Evolutionary conservation across 2,329 filamentous ascomycete genomes (phyloP).

Genomic region (Xylaria arbuscula): DNA sequence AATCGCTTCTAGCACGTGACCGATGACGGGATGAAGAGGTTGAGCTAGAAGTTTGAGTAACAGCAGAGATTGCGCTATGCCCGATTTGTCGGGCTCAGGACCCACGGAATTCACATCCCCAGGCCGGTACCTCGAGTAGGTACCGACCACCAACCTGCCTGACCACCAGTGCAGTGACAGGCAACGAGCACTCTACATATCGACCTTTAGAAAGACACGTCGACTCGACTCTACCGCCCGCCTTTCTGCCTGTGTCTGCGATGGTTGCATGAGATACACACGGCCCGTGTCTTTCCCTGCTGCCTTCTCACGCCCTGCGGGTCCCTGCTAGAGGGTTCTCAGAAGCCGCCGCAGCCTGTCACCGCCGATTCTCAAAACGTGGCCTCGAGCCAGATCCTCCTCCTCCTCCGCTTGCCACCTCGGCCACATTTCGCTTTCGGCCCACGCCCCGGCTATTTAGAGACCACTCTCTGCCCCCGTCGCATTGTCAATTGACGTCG

Average conservation of each 20-base stretch:
- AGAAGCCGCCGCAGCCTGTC: slow-evolving; percentile 30
- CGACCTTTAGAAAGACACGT: slow-evolving; percentile 22
- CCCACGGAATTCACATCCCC: slow-evolving; percentile 5
- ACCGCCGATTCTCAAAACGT: slow-evolving; percentile 40
- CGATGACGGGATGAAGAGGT: neutral
- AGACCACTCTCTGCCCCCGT: slow-evolving; percentile 13
- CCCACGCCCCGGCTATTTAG: slow-evolving; percentile 15
- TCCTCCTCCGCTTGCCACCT: slow-evolving; percentile 8
- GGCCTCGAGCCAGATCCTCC: slow-evolving; percentile 33
- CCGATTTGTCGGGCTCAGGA: neutral
- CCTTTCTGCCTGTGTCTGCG: slow-evolving; percentile 9
- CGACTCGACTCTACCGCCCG: slow-evolving; percentile 1
- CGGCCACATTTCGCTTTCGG: slow-evolving; percentile 16
- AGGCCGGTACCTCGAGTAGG: neutral
- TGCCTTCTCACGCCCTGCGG: neutral
- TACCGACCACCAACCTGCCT: neutral
- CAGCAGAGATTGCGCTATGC: slow-evolving; percentile 9
- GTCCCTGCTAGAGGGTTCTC: neutral
- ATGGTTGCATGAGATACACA: slow-evolving; percentile 30
- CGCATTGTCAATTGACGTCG: slow-evolving; percentile 19
- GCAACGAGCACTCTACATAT: slow-evolving; percentile 15
- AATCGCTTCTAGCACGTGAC: slow-evolving; percentile 16
- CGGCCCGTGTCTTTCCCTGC: slow-evolving; percentile 16
- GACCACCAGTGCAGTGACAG: neutral
- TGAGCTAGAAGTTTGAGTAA: neutral